Evolutionary conservation across 1,139 yeast species (phyloP).

Genomic region (Diutina rugosa): DNA sequence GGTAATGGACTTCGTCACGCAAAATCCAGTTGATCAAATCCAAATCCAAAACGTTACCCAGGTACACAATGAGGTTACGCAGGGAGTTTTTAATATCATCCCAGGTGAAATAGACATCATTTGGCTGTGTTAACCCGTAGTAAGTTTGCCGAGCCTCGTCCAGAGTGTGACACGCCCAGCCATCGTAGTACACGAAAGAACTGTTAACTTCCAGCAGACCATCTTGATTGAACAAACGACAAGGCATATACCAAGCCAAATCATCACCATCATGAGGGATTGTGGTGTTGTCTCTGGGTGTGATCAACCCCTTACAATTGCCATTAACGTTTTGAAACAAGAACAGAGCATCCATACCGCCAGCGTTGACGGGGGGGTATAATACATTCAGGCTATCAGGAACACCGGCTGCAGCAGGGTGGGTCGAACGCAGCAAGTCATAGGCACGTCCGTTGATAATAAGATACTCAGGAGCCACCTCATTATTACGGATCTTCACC

Average conservation of each 20-base stretch:
- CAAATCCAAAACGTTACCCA: conserved; percentile 80
- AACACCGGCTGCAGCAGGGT: conserved; percentile 75
- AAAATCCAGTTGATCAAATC: conserved; percentile 65
- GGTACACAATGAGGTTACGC: conserved; percentile 72
- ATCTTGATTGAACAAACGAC: conserved; percentile 56
- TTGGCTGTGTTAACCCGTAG: conserved; percentile 46
- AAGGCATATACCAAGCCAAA: conserved; percentile 95
- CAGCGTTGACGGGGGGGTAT: conserved; percentile 79
- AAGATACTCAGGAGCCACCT: conserved; percentile 46
- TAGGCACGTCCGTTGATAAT: conserved; percentile 76
- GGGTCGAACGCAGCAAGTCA: conserved; percentile 55
- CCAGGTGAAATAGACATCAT: conserved; percentile 86
- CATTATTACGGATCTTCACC: conserved; percentile 37
- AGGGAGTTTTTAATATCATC: conserved; percentile 61
- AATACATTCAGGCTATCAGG: conserved; percentile 53
- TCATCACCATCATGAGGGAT: conserved; percentile 59
- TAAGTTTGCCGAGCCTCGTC: conserved; percentile 52
- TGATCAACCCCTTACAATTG: conserved; percentile 70
- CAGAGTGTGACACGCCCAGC: conserved; percentile 90
- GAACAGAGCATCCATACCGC: conserved; percentile 81
- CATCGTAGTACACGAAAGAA: conserved; percentile 51
- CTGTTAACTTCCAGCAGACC: conserved; percentile 58
- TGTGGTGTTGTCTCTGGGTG: conserved; percentile 55
- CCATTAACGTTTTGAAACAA: conserved; percentile 94
- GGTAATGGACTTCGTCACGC: conserved; percentile 56